phyloP scores from a whole-genome alignment of 2,329 filamentous ascomycete genomes.

The Tolypocladium guangdongense region DNA sequence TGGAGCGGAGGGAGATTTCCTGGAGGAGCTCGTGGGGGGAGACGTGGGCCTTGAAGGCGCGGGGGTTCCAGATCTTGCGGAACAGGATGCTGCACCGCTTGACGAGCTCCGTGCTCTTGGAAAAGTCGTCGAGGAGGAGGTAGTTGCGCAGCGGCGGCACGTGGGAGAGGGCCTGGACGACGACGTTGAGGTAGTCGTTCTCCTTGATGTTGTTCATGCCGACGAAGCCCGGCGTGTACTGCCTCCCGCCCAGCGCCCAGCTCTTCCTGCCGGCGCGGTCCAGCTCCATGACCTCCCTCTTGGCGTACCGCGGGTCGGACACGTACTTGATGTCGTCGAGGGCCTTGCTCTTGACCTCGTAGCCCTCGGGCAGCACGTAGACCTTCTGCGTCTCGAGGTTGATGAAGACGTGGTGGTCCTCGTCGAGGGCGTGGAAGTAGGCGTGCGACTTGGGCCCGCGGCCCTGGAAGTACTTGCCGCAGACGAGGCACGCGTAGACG shows the following conservation, averaged over 20 bases:
- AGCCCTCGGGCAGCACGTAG: conserved; percentile 88
- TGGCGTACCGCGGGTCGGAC: conserved; percentile 78
- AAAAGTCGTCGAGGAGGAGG: conserved; percentile 78
- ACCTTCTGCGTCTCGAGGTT: conserved; percentile 92
- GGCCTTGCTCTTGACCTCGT: conserved; percentile 89
- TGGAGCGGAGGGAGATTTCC: conserved; percentile 81
- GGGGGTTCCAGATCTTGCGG: conserved; percentile 95
- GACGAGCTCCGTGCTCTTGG: conserved; percentile 62
- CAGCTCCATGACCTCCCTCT: conserved; percentile 66
- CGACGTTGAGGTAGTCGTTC: conserved; percentile 96
- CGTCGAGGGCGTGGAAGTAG: conserved; percentile 93
- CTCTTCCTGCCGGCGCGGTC: conserved; percentile 53
- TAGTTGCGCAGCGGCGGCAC: conserved; percentile 84
- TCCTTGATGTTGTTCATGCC: conserved; percentile 99
- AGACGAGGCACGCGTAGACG: conserved; percentile 93
- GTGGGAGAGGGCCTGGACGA: conserved; percentile 85
- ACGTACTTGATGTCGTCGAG: conserved; percentile 98
- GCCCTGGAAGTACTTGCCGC: conserved; percentile 95
- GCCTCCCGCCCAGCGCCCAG: conserved; percentile 71
- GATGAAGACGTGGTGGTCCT: conserved; percentile 94
- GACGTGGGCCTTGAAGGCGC: conserved; percentile 92
- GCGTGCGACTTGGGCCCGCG: conserved; percentile 89
- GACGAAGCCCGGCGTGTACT: conserved; percentile 88
- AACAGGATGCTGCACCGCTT: conserved; percentile 82
- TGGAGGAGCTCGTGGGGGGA: conserved; percentile 95